These are phyloP conservation scores for Larix kaempferi DNA, from an alignment of 75 land plant genomes.

Conservation along the genomic window DNA sequence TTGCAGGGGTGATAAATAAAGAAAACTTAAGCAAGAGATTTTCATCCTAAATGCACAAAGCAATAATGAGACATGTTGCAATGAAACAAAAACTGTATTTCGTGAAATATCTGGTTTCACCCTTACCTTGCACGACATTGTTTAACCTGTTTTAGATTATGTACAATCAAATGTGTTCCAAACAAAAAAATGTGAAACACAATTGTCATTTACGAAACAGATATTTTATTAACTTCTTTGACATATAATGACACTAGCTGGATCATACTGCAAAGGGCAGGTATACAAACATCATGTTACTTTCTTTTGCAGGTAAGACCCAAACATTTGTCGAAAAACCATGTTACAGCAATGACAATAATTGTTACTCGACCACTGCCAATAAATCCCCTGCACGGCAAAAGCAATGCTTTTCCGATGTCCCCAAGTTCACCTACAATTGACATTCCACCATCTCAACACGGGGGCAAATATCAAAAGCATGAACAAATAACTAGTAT, in stretches of 20 bases:
- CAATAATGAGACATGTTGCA: background rate
- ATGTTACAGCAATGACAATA: background rate
- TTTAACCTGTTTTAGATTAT: background rate
- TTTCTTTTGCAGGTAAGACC: background rate
- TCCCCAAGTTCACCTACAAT: constrained; percentile 77
- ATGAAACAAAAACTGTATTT: background rate
- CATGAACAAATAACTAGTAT: background rate
- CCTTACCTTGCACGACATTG: no score
- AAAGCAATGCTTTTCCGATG: constrained; percentile 60
- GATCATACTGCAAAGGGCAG: background rate
- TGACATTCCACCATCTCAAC: constrained; percentile 3
- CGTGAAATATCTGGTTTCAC: background rate
- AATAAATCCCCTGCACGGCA: constrained; percentile 63
- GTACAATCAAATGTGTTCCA: background rate
- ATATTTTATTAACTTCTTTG: background rate
- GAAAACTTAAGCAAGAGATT: background rate
- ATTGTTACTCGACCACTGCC: constrained; percentile 64
- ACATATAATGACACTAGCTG: background rate
- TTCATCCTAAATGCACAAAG: background rate
- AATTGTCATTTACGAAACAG: background rate
- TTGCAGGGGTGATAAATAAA: no score
- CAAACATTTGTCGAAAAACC: background rate
- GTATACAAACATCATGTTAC: background rate
- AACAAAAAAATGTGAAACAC: background rate
- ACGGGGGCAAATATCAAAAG: background rate